phyloP scores from a whole-genome alignment of 176 grass and related monocot species.

The Zizania latifolia region DNA sequence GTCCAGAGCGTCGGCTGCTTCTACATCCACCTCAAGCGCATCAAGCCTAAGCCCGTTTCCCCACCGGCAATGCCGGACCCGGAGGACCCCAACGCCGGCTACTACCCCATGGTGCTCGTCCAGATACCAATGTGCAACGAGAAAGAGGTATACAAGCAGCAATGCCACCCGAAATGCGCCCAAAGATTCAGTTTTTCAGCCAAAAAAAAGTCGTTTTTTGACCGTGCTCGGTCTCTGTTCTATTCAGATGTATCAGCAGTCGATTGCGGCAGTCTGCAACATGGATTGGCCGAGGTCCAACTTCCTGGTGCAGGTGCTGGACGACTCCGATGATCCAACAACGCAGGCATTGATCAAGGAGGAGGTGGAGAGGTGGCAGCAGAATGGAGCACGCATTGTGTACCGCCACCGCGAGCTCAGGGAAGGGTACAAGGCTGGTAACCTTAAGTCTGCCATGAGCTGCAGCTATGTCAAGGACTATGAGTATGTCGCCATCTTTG shows the following conservation, averaged over 20 bases:
- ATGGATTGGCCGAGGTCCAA: conserved; percentile 83
- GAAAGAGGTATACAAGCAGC: conserved; percentile 51
- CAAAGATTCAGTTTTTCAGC: neutral
- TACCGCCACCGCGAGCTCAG: conserved; percentile 66
- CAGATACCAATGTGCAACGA: too few relatives aligned
- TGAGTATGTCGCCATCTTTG: too few relatives aligned
- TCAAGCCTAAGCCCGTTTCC: conserved; percentile 35
- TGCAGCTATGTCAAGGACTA: too few relatives aligned
- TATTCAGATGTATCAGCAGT: conserved; percentile 70
- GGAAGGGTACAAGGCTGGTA: conserved; percentile 85
- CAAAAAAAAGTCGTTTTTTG: neutral
- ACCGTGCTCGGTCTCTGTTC: neutral
- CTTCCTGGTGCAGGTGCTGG: conserved; percentile 77
- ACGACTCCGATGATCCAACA: conserved; percentile 65
- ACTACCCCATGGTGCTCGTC: too few relatives aligned
- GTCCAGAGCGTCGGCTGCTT: conserved; percentile 69
- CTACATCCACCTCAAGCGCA: conserved; percentile 61
- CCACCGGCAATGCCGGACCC: conserved; percentile 9
- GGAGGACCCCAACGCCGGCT: conserved; percentile 40
- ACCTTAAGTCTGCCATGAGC: too few relatives aligned
- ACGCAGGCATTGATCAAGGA: conserved; percentile 61
- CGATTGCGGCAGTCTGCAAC: conserved; percentile 70
- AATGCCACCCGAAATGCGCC: neutral
- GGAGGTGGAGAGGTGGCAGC: conserved; percentile 77
- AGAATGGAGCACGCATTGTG: conserved; percentile 46